A percentile compares a stretch with the other conserved stretches of the same genome.
Conservation (phyloP, 106 monocot species). For the Ottelia alismoides region DNA sequence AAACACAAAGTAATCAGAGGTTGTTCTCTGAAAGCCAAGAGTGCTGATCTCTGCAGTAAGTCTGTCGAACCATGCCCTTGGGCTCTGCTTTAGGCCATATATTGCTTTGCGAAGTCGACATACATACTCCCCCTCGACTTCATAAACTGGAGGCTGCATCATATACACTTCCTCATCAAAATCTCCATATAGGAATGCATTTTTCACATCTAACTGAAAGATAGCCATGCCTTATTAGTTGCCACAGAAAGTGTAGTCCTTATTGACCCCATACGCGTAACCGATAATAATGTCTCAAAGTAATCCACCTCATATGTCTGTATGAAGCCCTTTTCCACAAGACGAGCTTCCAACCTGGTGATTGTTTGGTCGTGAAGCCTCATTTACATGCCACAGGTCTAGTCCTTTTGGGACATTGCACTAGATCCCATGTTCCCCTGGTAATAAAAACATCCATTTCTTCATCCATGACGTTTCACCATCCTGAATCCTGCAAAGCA, state of each 20-base stretch:
- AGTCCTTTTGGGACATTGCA: background rate
- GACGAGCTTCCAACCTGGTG: background rate
- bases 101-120: background rate
- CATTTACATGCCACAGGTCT: too few species aligned
- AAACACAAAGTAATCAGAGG: too few species aligned
- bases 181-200: background rate
- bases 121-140: background rate
- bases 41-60: too few species aligned
- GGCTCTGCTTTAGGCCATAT: background rate
- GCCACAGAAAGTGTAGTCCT: too few species aligned
- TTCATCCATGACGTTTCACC: background rate
- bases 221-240: too few species aligned
- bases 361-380: too few species aligned
- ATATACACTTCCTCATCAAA: background rate
- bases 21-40: too few species aligned
- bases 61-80: too few species aligned
- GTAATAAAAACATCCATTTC: background rate
- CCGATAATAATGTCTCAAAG: background rate
- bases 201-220: background rate
- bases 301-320: background rate
- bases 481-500: too few species aligned
- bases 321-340: background rate
- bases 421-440: background rate
- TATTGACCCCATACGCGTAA: background rate
- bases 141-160: background rate